phyloP scores from a whole-genome alignment of 305 asterid species.

The Stenogyne calaminthoides region DNA sequence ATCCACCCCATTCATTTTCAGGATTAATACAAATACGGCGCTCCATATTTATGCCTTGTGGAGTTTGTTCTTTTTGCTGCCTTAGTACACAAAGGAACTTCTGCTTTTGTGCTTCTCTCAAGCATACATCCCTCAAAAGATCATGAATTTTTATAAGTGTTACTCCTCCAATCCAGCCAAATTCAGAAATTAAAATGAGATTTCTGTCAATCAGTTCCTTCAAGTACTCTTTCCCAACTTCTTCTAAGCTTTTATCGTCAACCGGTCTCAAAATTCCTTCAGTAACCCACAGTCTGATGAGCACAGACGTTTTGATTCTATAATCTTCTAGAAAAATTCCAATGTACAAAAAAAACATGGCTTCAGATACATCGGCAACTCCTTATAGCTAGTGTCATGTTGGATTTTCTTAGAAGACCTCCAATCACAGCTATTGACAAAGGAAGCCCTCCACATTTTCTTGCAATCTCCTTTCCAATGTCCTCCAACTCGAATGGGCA shows the following conservation, averaged over 20 bases:
- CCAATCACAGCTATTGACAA: neutral
- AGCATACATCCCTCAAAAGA: neutral
- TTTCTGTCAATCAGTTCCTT: neutral
- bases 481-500: neutral
- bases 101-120: neutral
- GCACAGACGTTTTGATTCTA: neutral
- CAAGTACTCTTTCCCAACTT: neutral
- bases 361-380: neutral
- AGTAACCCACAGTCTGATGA: neutral
- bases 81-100: neutral
- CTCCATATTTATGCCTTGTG: too few species aligned
- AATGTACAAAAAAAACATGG: neutral
- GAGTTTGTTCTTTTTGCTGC: neutral
- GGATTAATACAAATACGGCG: neutral
- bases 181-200: neutral
- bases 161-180: neutral
- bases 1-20: neutral
- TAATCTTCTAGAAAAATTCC: neutral
- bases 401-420: neutral
- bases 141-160: neutral
- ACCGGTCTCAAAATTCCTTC: neutral
- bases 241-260: neutral
- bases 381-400: neutral
- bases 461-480: neutral
- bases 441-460: neutral